These are phyloP conservation scores for Teunomyces aglyptinius DNA, from an alignment of 805 yeast species.

Conservation along the genomic window DNA sequence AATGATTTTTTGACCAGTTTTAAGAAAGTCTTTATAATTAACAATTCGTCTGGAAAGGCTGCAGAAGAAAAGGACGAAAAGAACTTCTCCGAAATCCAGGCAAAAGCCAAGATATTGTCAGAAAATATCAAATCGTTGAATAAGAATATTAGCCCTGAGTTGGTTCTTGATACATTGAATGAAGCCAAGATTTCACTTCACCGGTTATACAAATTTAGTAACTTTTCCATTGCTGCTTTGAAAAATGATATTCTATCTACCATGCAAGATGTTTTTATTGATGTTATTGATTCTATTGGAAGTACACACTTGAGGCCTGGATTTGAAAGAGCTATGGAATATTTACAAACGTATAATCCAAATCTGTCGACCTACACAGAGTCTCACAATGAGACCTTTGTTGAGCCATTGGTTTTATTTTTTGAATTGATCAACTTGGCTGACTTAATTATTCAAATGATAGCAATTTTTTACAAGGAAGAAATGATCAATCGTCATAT, in stretches of 20 bases:
- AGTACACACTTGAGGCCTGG: constrained; percentile 80
- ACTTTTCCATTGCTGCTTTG: constrained; percentile 34
- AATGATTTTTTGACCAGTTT: constrained; percentile 25
- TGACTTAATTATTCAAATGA: constrained; percentile 88
- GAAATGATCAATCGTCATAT: constrained; percentile 62
- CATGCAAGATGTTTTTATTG: constrained; percentile 63
- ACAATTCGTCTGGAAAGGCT: constrained; percentile 6
- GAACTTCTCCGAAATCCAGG: constrained; percentile 67
- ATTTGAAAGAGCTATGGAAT: constrained; percentile 72
- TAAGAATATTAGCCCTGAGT: constrained; percentile 74
- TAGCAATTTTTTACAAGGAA: constrained; percentile 84
- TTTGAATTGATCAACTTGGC: constrained; percentile 91
- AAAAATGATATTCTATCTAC: constrained; percentile 36
- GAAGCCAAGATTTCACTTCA: constrained; percentile 64
- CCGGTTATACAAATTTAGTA: constrained; percentile 42
- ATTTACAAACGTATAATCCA: constrained; percentile 73
- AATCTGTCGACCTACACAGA: constrained; percentile 31
- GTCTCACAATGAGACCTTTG: constrained; percentile 32
- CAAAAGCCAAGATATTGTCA: constrained; percentile 72
- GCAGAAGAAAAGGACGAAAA: constrained; percentile 6
- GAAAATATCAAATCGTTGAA: constrained; percentile 75
- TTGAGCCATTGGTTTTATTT: constrained; percentile 84
- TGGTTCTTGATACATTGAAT: constrained; percentile 69
- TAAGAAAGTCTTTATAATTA: constrained; percentile 23
- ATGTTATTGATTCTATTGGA: constrained; percentile 61